phyloP scores from a whole-genome alignment of 768 basidiomycete species.

The Tylopilus felleus region DNA sequence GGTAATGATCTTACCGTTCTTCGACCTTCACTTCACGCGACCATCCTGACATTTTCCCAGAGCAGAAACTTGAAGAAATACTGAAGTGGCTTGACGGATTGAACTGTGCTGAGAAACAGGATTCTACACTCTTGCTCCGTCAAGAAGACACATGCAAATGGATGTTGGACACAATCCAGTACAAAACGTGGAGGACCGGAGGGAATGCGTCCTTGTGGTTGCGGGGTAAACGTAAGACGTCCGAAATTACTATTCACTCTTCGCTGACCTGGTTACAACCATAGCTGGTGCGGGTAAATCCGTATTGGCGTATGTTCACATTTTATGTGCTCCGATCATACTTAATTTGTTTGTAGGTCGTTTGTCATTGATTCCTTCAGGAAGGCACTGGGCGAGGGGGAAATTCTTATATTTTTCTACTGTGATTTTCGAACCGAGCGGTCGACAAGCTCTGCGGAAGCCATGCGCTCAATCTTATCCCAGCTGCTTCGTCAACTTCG shows the following conservation, averaged over 20 bases:
- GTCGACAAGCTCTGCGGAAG: background rate
- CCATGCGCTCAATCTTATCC: background rate
- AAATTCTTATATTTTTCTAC: background rate
- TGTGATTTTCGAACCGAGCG: constrained; percentile 2
- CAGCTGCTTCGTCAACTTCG: constrained; percentile 2
- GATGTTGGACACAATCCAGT: constrained; percentile 1
- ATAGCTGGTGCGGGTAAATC: constrained; percentile 9
- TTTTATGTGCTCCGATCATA: background rate
- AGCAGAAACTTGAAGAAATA: background rate
- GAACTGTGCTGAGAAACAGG: constrained; percentile 4
- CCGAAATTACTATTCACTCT: background rate
- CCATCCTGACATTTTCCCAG: too few species aligned
- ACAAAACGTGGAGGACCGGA: background rate
- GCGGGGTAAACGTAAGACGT: constrained; percentile 3
- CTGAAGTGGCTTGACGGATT: constrained; percentile 2
- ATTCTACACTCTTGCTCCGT: background rate
- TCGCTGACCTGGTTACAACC: background rate
- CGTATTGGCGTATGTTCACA: constrained; percentile 4
- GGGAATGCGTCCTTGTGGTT: background rate
- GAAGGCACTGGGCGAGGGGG: background rate
- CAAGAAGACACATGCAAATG: constrained; percentile 3
- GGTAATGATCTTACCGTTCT: too few species aligned
- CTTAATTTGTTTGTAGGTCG: background rate
- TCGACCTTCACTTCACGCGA: too few species aligned
- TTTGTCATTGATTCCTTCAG: constrained; percentile 1